Conservation (phyloP, 169 alveolate species). For the Cryptosporidium viatorum region DNA sequence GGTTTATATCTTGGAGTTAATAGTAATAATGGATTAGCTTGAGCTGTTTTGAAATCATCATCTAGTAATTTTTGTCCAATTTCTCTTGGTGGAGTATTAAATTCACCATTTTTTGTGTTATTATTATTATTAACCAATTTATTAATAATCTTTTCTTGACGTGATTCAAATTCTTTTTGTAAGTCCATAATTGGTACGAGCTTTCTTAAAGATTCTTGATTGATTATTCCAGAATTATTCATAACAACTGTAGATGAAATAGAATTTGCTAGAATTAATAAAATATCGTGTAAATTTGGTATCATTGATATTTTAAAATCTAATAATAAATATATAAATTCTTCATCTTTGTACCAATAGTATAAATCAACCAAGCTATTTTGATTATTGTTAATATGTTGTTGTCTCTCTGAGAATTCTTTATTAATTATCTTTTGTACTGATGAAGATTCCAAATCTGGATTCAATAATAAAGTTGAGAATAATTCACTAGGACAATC, state of each 20-base stretch:
- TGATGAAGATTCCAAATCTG: slow-evolving; percentile 42
- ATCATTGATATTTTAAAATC: slow-evolving; percentile 41
- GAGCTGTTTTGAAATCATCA: slow-evolving; percentile 1
- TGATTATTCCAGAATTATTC: slow-evolving; percentile 65
- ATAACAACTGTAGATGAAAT: slow-evolving; percentile 58
- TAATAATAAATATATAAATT: slow-evolving; percentile 59
- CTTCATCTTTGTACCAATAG: slow-evolving; percentile 71
- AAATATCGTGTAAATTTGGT: slow-evolving; percentile 55
- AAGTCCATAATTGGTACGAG: slow-evolving; percentile 10
- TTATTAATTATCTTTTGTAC: background rate
- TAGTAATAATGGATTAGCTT: slow-evolving; percentile 49
- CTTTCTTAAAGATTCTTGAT: slow-evolving; percentile 35
- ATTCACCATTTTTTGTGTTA: background rate
- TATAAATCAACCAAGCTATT: slow-evolving; percentile 50
- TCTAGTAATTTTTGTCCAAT: background rate
- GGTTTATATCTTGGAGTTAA: slow-evolving; percentile 73
- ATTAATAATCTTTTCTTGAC: slow-evolving; percentile 32
- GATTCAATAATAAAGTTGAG: slow-evolving; percentile 30
- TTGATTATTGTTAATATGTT: background rate
- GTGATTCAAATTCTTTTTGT: slow-evolving; percentile 42
- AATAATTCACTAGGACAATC: slow-evolving; percentile 45
- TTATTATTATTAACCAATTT: slow-evolving; percentile 11
- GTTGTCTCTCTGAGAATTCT: background rate
- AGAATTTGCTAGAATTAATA: slow-evolving; percentile 40
- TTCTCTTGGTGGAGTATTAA: slow-evolving; percentile 2